Base-by-base conservation (phyloP, 2,329 filamentous ascomycete genomes). In the Calcarisporium arbuscula region DNA sequence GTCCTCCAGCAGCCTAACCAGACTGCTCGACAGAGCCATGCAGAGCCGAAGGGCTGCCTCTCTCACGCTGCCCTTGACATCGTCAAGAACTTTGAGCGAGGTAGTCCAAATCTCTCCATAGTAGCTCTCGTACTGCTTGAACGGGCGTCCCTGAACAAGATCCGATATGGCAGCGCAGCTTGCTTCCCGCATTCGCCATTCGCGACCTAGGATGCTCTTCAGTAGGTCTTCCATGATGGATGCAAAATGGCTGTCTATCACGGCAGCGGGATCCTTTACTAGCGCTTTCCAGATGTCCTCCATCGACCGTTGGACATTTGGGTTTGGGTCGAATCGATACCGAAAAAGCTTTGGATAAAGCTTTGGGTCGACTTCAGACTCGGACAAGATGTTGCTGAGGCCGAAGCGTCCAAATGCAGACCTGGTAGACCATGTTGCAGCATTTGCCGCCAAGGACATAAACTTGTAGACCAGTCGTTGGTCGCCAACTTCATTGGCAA, bases 381-480 rank as follows among this genome's bases (percentile, higher is more conserved):
- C 87, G 0, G 87, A 92, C 30, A 98, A 74, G 41, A 98, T 90
- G 46, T 77, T 92, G 56, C 88, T 94, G 32, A 98, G 72, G 0
- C 92, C 92, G 46, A 96, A 95, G 9, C 88, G 77, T 4, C 92
- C 92, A 60, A 98, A 96, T 0, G 92, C 92, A 1, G 92, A 94
- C 32, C 92, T 78, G n/a, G 88, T 94, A 2, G 88, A 90, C 92
- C 92, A 98, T 12, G 94, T 94, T 1, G 89, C 88, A 30, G 94
- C 94, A 51, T 95, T 95, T 2, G 88, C 87, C 4, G 92, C 92
- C 46, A 98, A 72, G 1, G 89, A 90, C 92, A 98, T 98, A 63
- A 98, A 96, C 41, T 89, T 87, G 65, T 98, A 98, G 2, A 96
- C 85, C n/a, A 98, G 68, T 47, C 85, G 89, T 39, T 92, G 90